phyloP scores from a whole-genome alignment of 2,329 filamentous ascomycete species.

The Diaporthe caulivora region DNA sequence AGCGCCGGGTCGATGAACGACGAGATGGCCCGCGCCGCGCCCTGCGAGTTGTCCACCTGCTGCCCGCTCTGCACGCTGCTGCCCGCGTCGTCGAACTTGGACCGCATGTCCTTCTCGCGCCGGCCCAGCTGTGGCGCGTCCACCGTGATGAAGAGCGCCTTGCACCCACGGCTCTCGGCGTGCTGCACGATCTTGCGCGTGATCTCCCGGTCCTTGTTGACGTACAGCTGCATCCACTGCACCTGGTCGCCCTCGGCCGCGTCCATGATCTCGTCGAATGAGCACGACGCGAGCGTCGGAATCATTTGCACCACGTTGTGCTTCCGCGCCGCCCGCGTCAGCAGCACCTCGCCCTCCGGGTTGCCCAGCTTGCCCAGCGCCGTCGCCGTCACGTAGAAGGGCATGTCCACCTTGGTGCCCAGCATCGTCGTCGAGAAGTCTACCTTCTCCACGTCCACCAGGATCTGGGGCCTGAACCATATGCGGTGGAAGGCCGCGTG shows the following conservation, averaged over 20 bases:
- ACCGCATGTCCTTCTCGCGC: conserved; percentile 97
- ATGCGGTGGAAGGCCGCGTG: conserved; percentile 97
- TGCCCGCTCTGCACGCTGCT: conserved; percentile 84
- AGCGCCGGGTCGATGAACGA: conserved; percentile 97
- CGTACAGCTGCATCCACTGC: conserved; percentile 97
- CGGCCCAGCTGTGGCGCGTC: conserved; percentile 96
- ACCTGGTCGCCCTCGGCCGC: conserved; percentile 83
- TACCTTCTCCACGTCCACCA: conserved; percentile 90
- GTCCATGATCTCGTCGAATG: conserved; percentile 97
- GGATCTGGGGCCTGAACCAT: conserved; percentile 91
- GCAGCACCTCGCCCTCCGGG: conserved; percentile 91
- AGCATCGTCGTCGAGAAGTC: conserved; percentile 95
- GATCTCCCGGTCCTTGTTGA: conserved; percentile 94
- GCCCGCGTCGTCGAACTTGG: conserved; percentile 87
- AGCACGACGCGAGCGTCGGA: conserved; percentile 94
- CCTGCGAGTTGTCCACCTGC: conserved; percentile 86
- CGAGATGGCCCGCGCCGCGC: conserved; percentile 93
- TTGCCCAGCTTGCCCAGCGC: conserved; percentile 95
- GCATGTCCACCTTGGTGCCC: conserved; percentile 83
- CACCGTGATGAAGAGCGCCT: conserved; percentile 97
- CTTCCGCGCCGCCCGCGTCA: conserved; percentile 85
- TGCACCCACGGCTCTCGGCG: conserved; percentile 91
- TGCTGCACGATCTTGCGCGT: conserved; percentile 92
- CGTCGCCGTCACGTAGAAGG: conserved; percentile 97
- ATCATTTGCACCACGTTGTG: conserved; percentile 99